Evolutionary conservation across 495 filamentous ascomycete species (phyloP).

Genomic region (Trichoderma asperelloides): DNA sequence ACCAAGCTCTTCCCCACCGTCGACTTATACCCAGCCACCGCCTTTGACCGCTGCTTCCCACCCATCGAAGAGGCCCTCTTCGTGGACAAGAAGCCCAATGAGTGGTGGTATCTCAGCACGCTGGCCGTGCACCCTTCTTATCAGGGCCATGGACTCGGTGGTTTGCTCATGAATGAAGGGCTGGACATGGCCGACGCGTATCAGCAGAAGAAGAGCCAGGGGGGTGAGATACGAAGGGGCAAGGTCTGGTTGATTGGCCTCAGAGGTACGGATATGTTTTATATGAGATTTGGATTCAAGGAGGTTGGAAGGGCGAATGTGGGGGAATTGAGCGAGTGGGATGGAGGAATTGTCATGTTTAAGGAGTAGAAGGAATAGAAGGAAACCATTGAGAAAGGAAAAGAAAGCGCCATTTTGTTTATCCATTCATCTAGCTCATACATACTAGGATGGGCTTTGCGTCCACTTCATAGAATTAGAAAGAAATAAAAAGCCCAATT

Average conservation of each 20-base stretch:
- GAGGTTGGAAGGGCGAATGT: conserved; percentile 9
- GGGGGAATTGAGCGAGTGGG: conserved; percentile 6
- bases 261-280: not conserved
- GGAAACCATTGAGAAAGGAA: not conserved
- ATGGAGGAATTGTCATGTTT: conserved; percentile 9
- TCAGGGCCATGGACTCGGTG: conserved; percentile 1
- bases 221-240: not conserved
- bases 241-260: conserved; percentile 5
- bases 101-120: conserved; percentile 8
- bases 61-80: conserved; percentile 1
- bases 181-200: not conserved
- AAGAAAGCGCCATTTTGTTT: not conserved
- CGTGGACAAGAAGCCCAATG: not conserved
- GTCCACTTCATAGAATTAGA: not conserved
- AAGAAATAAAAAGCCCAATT: not conserved
- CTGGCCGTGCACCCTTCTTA: conserved; percentile 4
- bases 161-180: not conserved
- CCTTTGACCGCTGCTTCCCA: conserved; percentile 4
- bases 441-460: not conserved
- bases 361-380: not conserved
- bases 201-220: not conserved
- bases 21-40: not conserved
- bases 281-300: not conserved
- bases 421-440: not conserved
- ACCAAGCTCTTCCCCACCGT: not conserved